phyloP scores from a whole-genome alignment of 257 asterid genomes.

The Solanum verrucosum region DNA sequence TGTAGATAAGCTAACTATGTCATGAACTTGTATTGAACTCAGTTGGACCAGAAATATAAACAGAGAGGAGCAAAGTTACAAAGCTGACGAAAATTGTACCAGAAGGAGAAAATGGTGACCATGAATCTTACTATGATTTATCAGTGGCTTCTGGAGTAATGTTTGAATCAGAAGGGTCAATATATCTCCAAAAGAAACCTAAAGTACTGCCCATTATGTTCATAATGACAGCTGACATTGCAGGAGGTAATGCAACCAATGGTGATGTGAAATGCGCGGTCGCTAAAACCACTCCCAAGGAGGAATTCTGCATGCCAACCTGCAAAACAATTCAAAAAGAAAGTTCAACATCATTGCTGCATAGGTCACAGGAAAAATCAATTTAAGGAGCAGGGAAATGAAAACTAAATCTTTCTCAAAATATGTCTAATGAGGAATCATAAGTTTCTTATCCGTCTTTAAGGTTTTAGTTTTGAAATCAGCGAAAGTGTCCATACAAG shows the following conservation, averaged over 20 bases:
- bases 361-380: background rate
- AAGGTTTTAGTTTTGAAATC: background rate
- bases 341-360: background rate
- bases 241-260: conserved; percentile 73
- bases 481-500: background rate
- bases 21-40: background rate
- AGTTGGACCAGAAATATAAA: background rate
- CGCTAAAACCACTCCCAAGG: conserved; percentile 88
- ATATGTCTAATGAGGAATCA: background rate
- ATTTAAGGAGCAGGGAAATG: background rate
- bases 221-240: conserved; percentile 81
- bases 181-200: conserved; percentile 69
- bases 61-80: background rate
- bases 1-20: background rate
- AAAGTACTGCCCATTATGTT: conserved; percentile 87
- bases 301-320: conserved; percentile 98
- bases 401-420: background rate
- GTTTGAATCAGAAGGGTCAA: conserved; percentile 36
- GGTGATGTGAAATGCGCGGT: conserved; percentile 73
- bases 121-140: background rate
- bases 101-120: background rate
- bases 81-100: background rate
- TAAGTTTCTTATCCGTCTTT: background rate
- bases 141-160: background rate
- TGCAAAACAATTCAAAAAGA: conserved; percentile 5